Evolutionary conservation across 345 rosid genomes (phyloP), one percentile per base, ranked within the genome.

Genomic region (Crucihimalaya himalaica): DNA sequence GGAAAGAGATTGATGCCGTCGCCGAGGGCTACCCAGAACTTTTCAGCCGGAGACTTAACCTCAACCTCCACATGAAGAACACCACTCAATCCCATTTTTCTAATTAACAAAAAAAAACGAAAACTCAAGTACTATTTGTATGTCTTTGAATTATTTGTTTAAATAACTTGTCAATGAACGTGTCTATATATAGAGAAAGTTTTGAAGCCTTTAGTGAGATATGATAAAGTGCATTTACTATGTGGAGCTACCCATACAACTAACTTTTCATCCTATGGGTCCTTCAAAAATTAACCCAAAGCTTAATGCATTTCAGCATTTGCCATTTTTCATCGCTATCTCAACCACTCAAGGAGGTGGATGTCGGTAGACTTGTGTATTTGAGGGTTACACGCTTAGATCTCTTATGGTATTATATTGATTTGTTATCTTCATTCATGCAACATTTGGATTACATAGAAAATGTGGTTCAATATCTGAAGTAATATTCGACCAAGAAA

Each of bases 61-160:
- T 91, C 97, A 43, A 89, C 79, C 14, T 87, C 96, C 8, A 87
- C 96, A 9, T 89, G 81, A 66, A 93, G 86, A 63, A 81, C 86
- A 55, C 92, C 90, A 52, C 7, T 52, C 15, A 83, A 42, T 31
- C 86, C 91, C 97, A 90, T 90, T 72, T 31, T 58, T 57, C 35
- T 73, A 25, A 2, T 56, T 16, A 8, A 21, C 32, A 13, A 9
- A 28, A 13, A 35, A 0, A 32, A 0, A n/a, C n/a, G n/a, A 34
- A 19, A 32, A 8, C 29, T 67, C 10, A 7, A 27, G 3, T 47
- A 57, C 12, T 35, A 19, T 16, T 63, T 1, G 6, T 51, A 47
- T 35, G 39, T 61, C 6, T 23, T 42, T 51, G n/a, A 58, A 32
- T 59, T 12, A 50, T 61, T 40, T 68, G 23, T 13, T 40, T 58